Evolutionary conservation across 805 yeast genomes (phyloP).

Genomic region (Candida pseudoglaebosa): DNA sequence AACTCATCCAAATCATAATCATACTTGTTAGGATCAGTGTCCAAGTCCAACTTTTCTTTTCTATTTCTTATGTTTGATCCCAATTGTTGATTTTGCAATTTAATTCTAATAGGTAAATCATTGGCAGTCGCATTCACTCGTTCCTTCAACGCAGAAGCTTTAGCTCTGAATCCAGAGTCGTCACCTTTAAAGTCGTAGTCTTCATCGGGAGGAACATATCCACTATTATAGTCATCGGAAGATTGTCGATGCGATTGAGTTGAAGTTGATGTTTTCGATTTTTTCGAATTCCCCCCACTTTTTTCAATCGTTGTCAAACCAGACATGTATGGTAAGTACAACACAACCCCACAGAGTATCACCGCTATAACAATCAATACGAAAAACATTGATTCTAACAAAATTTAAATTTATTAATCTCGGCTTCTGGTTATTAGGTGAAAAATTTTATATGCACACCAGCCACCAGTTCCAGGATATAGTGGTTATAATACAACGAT

Average conservation of each 20-base stretch:
- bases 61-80: conserved; percentile 22
- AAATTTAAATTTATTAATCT: no score
- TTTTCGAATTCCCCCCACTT: conserved; percentile 17
- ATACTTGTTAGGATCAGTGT: conserved; percentile 37
- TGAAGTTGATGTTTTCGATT: conserved; percentile 1
- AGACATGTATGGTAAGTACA: conserved; percentile 46
- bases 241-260: background rate
- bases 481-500: background rate
- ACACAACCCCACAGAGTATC: conserved; percentile 35
- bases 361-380: conserved; percentile 38
- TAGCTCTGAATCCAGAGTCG: conserved; percentile 11
- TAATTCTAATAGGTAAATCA: conserved; percentile 35
- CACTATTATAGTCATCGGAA: conserved; percentile 16
- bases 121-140: conserved; percentile 29
- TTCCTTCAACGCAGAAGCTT: conserved; percentile 24
- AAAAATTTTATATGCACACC: background rate
- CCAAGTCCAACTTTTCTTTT: conserved; percentile 30
- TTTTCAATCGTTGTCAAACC: conserved; percentile 46
- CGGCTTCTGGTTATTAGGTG: background rate
- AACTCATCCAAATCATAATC: conserved; percentile 44
- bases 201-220: conserved; percentile 42
- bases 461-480: no score
- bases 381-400: conserved; percentile 28
- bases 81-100: conserved; percentile 19
- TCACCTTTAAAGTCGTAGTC: conserved; percentile 9